Percentiles rank a stretch among this genome's conserved stretches.
Evolutionary conservation across 116 monocot species (phyloP).

Genomic region (Phalaenopsis hybrid): DNA sequence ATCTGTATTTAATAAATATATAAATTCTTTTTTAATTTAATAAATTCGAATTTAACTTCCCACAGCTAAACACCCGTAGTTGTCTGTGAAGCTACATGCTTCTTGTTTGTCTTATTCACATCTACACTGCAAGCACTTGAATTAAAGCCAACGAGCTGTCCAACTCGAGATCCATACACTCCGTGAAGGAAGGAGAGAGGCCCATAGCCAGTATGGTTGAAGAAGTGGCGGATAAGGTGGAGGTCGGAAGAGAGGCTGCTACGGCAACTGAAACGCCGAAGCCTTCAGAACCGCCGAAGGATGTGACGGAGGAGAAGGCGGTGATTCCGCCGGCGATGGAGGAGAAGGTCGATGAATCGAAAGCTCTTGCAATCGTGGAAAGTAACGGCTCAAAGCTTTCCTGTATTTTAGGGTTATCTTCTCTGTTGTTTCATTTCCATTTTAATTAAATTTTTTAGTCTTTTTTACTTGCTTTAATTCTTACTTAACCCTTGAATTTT

Average conservation of each 20-base stretch:
- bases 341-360: conserved; percentile 17
- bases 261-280: not conserved
- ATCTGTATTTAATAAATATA: no score
- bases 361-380: conserved; percentile 19
- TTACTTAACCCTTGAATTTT: not conserved
- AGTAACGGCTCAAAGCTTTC: conserved; percentile 6
- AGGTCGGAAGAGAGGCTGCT: not conserved
- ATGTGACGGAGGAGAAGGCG: not conserved
- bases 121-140: no score
- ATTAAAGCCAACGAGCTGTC: no score
- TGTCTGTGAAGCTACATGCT: no score
- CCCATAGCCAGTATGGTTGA: not conserved
- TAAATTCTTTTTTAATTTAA: no score
- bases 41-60: no score
- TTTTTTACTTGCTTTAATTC: not conserved
- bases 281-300: conserved; percentile 5
- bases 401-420: not conserved
- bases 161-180: not conserved
- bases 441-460: not conserved
- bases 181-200: not conserved
- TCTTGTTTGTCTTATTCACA: no score
- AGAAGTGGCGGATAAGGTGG: conserved; percentile 11
- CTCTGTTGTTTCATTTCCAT: not conserved
- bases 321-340: conserved; percentile 8
- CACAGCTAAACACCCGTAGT: no score